A percentile compares a stretch with the other conserved stretches of the same genome.
Evolutionary conservation across 169 alveolate species (phyloP).

Genomic region (Toxoplasma gondii): DNA sequence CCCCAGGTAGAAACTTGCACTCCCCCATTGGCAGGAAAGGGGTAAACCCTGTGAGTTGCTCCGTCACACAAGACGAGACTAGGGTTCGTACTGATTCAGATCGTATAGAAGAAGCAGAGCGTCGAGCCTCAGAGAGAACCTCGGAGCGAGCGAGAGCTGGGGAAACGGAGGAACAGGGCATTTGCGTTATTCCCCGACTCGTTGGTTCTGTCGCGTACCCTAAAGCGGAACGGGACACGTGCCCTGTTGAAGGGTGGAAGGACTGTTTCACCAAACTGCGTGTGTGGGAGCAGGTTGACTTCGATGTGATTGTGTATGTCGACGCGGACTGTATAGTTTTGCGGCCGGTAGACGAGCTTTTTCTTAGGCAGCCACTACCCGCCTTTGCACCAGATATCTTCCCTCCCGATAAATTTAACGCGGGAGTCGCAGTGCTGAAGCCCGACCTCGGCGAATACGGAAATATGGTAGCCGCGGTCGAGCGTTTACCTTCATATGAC

Average conservation of each 20-base stretch:
- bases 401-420: conserved; percentile 64
- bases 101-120: no score
- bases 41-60: no score
- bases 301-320: conserved; percentile 33
- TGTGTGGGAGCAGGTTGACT: conserved; percentile 44
- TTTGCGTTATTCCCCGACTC: conserved; percentile 4
- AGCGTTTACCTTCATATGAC: neutral
- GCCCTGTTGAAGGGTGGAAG: neutral
- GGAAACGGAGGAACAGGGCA: neutral
- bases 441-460: conserved; percentile 13
- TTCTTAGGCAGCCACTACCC: conserved; percentile 3
- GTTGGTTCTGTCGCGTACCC: neutral
- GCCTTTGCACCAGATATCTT: conserved; percentile 65
- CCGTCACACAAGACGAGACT: no score
- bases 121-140: no score
- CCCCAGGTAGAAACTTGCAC: no score
- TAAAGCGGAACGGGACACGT: neutral
- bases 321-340: conserved; percentile 58
- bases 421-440: conserved; percentile 55
- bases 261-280: conserved; percentile 38
- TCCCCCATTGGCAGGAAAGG: no score
- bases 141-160: no score
- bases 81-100: no score
- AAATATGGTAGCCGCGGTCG: conserved; percentile 4
- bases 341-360: conserved; percentile 33